Percentiles rank a stretch among this genome's conserved stretches.
These are phyloP conservation scores for Gryganskiella cystojenkinii DNA, from an alignment of 192 early-diverging fungal species.

Conservation along the genomic window DNA sequence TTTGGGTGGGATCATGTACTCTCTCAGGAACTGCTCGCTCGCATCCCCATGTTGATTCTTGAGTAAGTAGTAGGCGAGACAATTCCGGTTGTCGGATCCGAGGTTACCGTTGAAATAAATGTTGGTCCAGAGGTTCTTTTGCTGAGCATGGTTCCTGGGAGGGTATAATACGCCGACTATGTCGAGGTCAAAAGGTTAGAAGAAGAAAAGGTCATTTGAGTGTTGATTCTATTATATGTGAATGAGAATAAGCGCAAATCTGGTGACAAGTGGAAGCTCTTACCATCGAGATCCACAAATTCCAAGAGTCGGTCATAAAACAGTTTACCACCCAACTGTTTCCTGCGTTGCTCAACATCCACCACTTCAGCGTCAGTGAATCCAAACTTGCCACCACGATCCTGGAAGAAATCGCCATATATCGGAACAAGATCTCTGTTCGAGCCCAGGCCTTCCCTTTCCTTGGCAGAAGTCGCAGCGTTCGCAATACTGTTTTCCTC, in stretches of 20 bases:
- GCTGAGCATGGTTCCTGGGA: constrained; percentile 30
- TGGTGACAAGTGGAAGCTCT: not conserved
- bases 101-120: constrained; percentile 41
- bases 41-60: constrained; percentile 36
- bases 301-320: constrained; percentile 48
- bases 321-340: constrained; percentile 36
- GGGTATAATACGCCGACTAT: constrained; percentile 36
- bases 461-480: no score
- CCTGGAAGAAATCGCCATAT: constrained; percentile 30
- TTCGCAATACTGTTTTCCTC: constrained; percentile 2
- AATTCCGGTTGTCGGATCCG: constrained; percentile 45
- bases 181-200: not conserved
- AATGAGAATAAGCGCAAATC: not conserved
- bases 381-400: constrained; percentile 19
- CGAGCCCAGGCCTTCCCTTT: no score
- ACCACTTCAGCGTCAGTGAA: constrained; percentile 31
- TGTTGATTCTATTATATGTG: not conserved
- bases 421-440: constrained; percentile 18
- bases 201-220: not conserved
- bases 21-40: constrained; percentile 40
- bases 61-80: constrained; percentile 42
- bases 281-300: constrained; percentile 41
- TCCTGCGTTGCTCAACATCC: constrained; percentile 33
- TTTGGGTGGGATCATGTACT: constrained; percentile 38
- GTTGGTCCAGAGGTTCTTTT: constrained; percentile 47